A percentile compares a stretch with the other conserved stretches of the same genome.
Conservation (phyloP, 768 basidiomycete species). For the Serendipita indica region DNA sequence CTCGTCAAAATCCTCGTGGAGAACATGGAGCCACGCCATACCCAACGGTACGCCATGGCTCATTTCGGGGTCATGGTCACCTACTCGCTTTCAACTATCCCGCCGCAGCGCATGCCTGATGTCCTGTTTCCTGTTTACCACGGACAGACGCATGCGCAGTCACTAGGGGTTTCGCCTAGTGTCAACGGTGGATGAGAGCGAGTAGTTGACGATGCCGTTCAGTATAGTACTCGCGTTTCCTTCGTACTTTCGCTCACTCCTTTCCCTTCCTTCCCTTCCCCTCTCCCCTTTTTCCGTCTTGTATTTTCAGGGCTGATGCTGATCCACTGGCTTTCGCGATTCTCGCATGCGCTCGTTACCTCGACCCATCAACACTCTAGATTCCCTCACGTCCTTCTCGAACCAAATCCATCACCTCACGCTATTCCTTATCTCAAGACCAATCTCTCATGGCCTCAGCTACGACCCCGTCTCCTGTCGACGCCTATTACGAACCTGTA, state of each 20-base stretch:
- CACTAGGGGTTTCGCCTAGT: not conserved
- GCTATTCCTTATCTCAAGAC: not conserved
- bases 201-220: constrained; percentile 7
- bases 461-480: not conserved
- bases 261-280: not conserved
- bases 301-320: not conserved
- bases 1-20: no score
- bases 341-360: not conserved
- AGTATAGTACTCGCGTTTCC: constrained; percentile 1
- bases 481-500: not conserved
- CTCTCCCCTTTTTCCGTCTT: not conserved
- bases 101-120: not conserved
- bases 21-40: no score
- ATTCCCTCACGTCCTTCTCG: not conserved
- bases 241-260: not conserved
- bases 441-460: not conserved
- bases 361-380: no score
- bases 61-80: not conserved
- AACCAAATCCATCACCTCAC: not conserved
- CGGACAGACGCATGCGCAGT: no score
- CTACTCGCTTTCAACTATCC: constrained; percentile 2
- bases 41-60: constrained; percentile 1
- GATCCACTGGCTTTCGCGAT: not conserved
- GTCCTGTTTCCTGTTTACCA: no score
- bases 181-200: not conserved